Percentiles rank a stretch among this genome's conserved stretches.
Evolutionary conservation across 768 basidiomycete genomes (phyloP).

Genomic region (Lactarius tabidus): DNA sequence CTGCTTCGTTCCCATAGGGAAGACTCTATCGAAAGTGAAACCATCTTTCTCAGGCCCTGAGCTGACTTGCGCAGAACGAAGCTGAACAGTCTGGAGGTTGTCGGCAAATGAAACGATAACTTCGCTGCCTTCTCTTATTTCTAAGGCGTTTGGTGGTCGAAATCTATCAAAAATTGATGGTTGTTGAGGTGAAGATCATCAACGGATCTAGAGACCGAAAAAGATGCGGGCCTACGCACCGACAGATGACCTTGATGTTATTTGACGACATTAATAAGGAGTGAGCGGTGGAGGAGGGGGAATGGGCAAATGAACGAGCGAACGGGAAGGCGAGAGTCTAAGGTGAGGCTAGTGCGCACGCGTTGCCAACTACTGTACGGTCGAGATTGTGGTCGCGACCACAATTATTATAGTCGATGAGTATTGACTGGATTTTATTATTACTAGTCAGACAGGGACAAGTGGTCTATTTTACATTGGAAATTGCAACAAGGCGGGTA

Average conservation of each 20-base stretch:
- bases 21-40: constrained; percentile 96
- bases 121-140: constrained; percentile 81
- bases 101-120: constrained; percentile 88
- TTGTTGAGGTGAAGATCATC: constrained; percentile 5
- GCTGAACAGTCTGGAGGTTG: constrained; percentile 75
- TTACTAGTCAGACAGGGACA: background rate
- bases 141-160: constrained; percentile 91
- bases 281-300: background rate
- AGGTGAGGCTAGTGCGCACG: constrained; percentile 5
- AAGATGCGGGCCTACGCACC: constrained; percentile 52
- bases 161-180: constrained; percentile 52
- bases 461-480: constrained; percentile 11
- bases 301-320: constrained; percentile 9
- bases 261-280: constrained; percentile 52
- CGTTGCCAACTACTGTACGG: background rate
- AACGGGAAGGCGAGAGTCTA: constrained; percentile 4
- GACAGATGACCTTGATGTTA: constrained; percentile 99
- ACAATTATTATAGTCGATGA: constrained; percentile 16
- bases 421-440: constrained; percentile 16
- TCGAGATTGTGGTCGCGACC: constrained; percentile 14
- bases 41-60: constrained; percentile 94
- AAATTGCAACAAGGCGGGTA: background rate
- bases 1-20: constrained; percentile 88
- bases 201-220: constrained; percentile 7
- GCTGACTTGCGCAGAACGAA: constrained; percentile 64